Base-by-base conservation (phyloP, 805 yeast genomes). In the Yarrowia sp. region DNA sequence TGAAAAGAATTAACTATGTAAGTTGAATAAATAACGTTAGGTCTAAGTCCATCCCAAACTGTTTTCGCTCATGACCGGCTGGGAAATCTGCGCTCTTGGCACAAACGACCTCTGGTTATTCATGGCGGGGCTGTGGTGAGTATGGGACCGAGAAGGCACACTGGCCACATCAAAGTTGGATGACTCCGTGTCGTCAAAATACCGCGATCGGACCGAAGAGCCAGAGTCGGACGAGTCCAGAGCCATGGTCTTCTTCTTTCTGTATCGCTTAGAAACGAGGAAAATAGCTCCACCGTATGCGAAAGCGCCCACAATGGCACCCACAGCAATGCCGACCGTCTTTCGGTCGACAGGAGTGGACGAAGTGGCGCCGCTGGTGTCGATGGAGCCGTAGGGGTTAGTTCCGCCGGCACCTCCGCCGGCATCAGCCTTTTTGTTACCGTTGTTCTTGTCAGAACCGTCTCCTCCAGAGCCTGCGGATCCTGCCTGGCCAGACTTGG, bases 301-400 rank as follows among this genome's bases (percentile, higher is more conserved):
- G 8, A 85, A 80, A 56, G 91, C 88, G 68, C 97, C 98, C 14
- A 85, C 86, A 40, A 91, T 87, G 8, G 96, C 87, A 58, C 98
- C 97, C 49, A 91, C 83, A 14, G 94, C 88, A 67, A 92, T 85
- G 45, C 97, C 97, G 35, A 90, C 88, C 32, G 91, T 83, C 71
- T 83, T 83, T 56, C 80, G 79, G 70, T 79, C 79, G 69, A 79
- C 76, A 46, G 77, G 74, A 5, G 77, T 72, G 7, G 77, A 64
- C 5, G 69, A 43, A 19, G 70, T 56, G 19, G 74, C 74, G 8
- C 72, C 61, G 26, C 73, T 70, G 43, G 72, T 74, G 70, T 79
- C 81, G 16, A 73, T 76, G n/a, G 71, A 67, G 10, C 72, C 72
- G 19, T 72, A 76, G 7, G 79, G 73, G 53, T 80, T 79, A 16